These are phyloP conservation scores for Xenoacremonium recifei DNA, from an alignment of 2,329 filamentous ascomycete species.

Conservation along the genomic window DNA sequence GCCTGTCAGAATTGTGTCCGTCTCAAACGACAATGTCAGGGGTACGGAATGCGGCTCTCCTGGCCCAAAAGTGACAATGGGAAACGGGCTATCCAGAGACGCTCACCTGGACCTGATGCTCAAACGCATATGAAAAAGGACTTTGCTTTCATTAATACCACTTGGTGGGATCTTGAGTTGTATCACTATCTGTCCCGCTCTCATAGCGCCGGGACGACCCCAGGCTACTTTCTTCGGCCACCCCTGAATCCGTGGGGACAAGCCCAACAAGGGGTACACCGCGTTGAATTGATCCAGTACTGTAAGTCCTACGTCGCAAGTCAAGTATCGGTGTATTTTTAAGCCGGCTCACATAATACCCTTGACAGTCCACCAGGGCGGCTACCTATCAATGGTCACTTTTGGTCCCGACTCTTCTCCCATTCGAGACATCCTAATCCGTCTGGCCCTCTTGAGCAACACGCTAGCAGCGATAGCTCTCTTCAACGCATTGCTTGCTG, in stretches of 20 bases:
- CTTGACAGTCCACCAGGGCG: slow-evolving; percentile 12
- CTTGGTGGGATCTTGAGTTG: slow-evolving; percentile 11
- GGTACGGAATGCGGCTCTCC: slow-evolving; percentile 6
- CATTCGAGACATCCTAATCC: slow-evolving; percentile 9
- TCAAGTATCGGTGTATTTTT: too few relatives aligned
- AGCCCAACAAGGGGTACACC: slow-evolving; percentile 14
- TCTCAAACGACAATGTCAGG: neutral
- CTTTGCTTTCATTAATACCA: slow-evolving; percentile 11
- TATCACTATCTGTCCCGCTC: slow-evolving; percentile 3
- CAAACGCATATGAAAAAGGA: neutral
- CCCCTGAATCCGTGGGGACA: neutral
- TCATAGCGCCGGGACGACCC: fast-evolving
- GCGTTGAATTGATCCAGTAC: slow-evolving; percentile 17
- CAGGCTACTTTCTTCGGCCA: fast-evolving
- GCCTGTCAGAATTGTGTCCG: slow-evolving; percentile 2
- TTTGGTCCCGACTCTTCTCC: slow-evolving; percentile 13
- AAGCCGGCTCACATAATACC: too few relatives aligned
- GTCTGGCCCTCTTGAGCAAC: slow-evolving; percentile 13
- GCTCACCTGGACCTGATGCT: neutral
- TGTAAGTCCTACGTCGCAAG: too few relatives aligned
- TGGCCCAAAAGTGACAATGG: slow-evolving; percentile 5
- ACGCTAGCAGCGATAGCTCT: slow-evolving; percentile 11
- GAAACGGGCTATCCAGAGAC: slow-evolving; percentile 1
- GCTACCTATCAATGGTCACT: slow-evolving; percentile 10
- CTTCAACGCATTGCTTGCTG: slow-evolving; percentile 8